These are phyloP conservation scores for Epichloe baconii DNA, from an alignment of 2,329 filamentous ascomycete genomes.

Conservation along the genomic window DNA sequence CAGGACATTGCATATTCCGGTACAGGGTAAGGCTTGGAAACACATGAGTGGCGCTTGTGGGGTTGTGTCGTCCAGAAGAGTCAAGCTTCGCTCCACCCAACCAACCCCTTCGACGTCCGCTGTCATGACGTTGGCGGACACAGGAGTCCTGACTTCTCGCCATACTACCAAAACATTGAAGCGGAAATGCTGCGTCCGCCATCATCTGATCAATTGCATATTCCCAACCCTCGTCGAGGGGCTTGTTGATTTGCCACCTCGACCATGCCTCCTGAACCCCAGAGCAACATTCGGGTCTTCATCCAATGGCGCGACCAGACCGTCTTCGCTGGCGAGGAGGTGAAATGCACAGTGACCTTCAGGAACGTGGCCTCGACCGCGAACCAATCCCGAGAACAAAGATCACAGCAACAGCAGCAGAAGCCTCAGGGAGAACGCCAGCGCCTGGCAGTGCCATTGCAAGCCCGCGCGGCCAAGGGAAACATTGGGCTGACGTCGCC, in stretches of 20 bases:
- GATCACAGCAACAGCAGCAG: slow-evolving; percentile 13
- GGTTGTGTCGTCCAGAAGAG: not conserved
- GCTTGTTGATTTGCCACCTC: slow-evolving; percentile 5
- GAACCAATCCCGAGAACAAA: slow-evolving; percentile 16
- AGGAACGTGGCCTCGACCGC: slow-evolving; percentile 58
- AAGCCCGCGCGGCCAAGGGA: slow-evolving; percentile 26
- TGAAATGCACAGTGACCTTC: slow-evolving; percentile 93
- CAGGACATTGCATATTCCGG: too few relatives aligned
- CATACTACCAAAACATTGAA: slow-evolving; percentile 7
- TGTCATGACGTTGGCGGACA: slow-evolving; percentile 6
- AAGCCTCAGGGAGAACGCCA: slow-evolving; percentile 18
- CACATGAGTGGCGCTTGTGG: not conserved
- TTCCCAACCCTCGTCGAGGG: slow-evolving; percentile 19
- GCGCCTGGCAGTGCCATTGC: slow-evolving; percentile 30
- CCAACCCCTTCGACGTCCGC: not conserved
- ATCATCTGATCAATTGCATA: slow-evolving; percentile 12
- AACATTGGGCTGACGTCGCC: slow-evolving; percentile 31
- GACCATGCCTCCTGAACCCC: slow-evolving; percentile 36
- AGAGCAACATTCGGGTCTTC: slow-evolving; percentile 78
- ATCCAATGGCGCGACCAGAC: slow-evolving; percentile 89
- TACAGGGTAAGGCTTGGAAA: not conserved
- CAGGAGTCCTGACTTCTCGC: not conserved
- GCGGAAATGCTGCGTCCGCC: slow-evolving; percentile 19
- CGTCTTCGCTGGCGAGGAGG: slow-evolving; percentile 90
- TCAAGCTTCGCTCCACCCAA: not conserved